Base-by-base conservation (phyloP, 495 filamentous ascomycete genomes). In the Xylaria nigripes region DNA sequence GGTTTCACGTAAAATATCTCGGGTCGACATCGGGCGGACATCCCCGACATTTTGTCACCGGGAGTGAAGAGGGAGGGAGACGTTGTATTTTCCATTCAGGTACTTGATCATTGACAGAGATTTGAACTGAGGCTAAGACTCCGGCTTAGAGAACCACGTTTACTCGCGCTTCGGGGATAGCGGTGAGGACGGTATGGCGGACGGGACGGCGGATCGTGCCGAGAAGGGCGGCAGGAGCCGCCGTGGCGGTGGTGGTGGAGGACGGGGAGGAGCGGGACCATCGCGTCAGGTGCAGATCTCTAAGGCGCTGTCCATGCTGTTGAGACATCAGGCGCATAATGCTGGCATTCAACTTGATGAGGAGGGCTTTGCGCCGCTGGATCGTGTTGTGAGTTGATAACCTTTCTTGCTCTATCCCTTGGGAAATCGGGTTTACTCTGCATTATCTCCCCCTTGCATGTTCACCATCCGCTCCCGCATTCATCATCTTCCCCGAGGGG, bases 281-380 rank as follows among this genome's bases (percentile, higher is more conserved):
- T 65, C 68, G 23, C 71, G 88, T 29, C 80, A 86, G 40, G 76
- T 86, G 8, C 73, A 74, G 29, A 76, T 96, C 45, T 95, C 89
- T 7, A 94, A 90, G 65, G 85, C 89, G 23, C 67, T 97, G 48
- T 87, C 83, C 52, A 81, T 76, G 58, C 72, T 96, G 0, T 76
- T 98, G 16, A 78, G 93, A 21, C 93, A 98, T 68, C 88, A 84
- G 44, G 93, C 94, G 6, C 76, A 81, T 57, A 82, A 81, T 50
- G 89, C 89, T 61, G 87, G 89, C 0, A 67, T 98, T 45, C 76
- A 73, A 60, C 75, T 97, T 21, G 86, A 90, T 60, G 70, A 66
- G 4, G 85, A 89, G 57, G 93, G 94, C 6, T 98, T 85, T 64
- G 88, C 85, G 13, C 83, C 81, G 59, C 76, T 96, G 16, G 79